phyloP scores from a whole-genome alignment of 2,329 filamentous ascomycete genomes.

The Emergomyces africanus region DNA sequence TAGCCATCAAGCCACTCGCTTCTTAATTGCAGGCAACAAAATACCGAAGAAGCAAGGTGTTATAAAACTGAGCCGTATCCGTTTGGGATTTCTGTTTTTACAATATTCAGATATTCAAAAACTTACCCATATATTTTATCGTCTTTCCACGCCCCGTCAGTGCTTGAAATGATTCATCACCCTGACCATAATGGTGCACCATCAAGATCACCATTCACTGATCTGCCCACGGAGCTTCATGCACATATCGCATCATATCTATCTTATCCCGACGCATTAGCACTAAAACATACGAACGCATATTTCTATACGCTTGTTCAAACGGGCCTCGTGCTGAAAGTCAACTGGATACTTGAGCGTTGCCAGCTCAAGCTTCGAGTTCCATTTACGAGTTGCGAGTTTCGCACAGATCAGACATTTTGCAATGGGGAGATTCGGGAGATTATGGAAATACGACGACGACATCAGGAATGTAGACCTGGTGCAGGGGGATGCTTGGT shows the following conservation, averaged over 20 bases:
- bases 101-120: neutral
- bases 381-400: conserved; percentile 39
- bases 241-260: conserved; percentile 48
- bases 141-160: neutral
- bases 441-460: conserved; percentile 30
- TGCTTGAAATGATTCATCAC: neutral
- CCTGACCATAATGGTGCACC: neutral
- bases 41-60: neutral
- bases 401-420: conserved; percentile 31
- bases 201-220: conserved; percentile 24
- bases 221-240: conserved; percentile 55
- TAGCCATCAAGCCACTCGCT: neutral
- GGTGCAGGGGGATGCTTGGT: conserved; percentile 24
- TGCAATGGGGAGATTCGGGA: conserved; percentile 27
- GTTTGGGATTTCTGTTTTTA: neutral
- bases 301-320: conserved; percentile 53
- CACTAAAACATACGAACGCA: conserved; percentile 52
- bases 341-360: conserved; percentile 56
- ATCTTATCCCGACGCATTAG: conserved; percentile 57
- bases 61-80: neutral
- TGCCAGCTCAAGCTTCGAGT: conserved; percentile 52
- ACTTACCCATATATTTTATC: no score
- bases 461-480: conserved; percentile 27
- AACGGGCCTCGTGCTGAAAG: conserved; percentile 52
- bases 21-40: neutral